phyloP scores from a whole-genome alignment of 1,139 yeast species.

The Groenewaldozyma auringiensis region DNA sequence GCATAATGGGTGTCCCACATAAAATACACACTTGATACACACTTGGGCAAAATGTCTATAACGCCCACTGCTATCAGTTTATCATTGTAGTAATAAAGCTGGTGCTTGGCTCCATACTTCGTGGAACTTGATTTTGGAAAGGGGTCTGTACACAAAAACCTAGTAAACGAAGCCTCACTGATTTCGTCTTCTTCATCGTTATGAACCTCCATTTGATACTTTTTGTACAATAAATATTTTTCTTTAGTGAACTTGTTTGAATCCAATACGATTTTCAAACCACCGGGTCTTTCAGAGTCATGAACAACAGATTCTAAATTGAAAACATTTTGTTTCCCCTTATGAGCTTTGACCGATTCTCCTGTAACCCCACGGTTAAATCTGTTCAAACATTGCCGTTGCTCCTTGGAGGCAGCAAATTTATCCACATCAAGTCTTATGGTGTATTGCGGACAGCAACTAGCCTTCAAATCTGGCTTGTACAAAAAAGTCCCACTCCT shows the following conservation, averaged over 20 bases:
- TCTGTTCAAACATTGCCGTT: slow-evolving; percentile 56
- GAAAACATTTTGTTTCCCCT: slow-evolving; percentile 22
- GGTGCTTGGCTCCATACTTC: slow-evolving; percentile 39
- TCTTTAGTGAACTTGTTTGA: slow-evolving; percentile 48
- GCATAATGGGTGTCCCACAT: slow-evolving; percentile 83
- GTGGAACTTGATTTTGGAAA: slow-evolving; percentile 30
- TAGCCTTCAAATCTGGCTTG: slow-evolving; percentile 61
- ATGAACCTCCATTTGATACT: slow-evolving; percentile 66
- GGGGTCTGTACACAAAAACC: slow-evolving; percentile 70
- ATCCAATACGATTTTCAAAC: slow-evolving; percentile 47
- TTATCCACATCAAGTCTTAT: slow-evolving; percentile 51
- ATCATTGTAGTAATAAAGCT: slow-evolving; percentile 60
- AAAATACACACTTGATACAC: slow-evolving; percentile 78
- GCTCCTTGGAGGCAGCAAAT: slow-evolving; percentile 53
- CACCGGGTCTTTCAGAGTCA: slow-evolving; percentile 15
- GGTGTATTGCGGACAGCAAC: slow-evolving; percentile 79
- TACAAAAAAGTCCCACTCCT: slow-evolving; percentile 71
- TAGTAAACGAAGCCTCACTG: slow-evolving; percentile 41
- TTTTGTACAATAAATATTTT: slow-evolving; percentile 57
- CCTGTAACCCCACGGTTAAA: slow-evolving; percentile 34
- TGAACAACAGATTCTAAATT: slow-evolving; percentile 27
- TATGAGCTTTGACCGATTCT: slow-evolving; percentile 3
- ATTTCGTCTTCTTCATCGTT: slow-evolving; percentile 48
- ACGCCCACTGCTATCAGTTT: slow-evolving; percentile 70
- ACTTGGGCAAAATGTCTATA: slow-evolving; percentile 66